These are phyloP conservation scores for Hygrocybe punicea DNA, from an alignment of 768 basidiomycete genomes.

Conservation along the genomic window DNA sequence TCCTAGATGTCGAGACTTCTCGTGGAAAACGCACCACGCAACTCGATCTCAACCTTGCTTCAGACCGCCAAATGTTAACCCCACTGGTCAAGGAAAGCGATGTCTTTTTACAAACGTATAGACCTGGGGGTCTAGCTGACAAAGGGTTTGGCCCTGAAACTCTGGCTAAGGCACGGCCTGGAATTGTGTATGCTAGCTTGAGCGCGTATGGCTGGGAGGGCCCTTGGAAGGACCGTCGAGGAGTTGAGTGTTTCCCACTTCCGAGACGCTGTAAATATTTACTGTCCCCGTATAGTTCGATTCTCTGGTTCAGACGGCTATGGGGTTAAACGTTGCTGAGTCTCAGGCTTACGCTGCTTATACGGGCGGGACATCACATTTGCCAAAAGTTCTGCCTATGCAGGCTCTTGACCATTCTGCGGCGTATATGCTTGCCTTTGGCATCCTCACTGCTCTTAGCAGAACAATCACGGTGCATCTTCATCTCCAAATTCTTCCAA, in stretches of 20 bases:
- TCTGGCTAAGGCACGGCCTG: conserved; percentile 38
- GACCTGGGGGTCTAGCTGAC: conserved; percentile 46
- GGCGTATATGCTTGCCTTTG: conserved; percentile 57
- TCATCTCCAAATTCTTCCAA: neutral
- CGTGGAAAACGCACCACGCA: conserved; percentile 62
- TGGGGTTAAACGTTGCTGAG: conserved; percentile 59
- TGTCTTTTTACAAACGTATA: conserved; percentile 61
- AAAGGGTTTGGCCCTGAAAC: conserved; percentile 49
- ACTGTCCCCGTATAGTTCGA: conserved; percentile 45
- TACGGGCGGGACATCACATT: conserved; percentile 1
- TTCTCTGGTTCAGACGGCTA: conserved; percentile 60
- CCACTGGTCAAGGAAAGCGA: conserved; percentile 43
- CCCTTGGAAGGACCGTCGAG: conserved; percentile 51
- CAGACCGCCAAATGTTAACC: conserved; percentile 34
- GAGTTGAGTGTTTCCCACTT: conserved; percentile 34
- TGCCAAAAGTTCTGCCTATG: conserved; percentile 46
- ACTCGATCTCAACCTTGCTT: conserved; percentile 38
- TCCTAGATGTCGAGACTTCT: conserved; percentile 55
- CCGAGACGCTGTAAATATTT: neutral
- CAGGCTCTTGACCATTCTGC: conserved; percentile 60
- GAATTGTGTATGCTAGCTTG: conserved; percentile 53
- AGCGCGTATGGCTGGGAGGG: conserved; percentile 58
- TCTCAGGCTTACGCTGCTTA: conserved; percentile 39
- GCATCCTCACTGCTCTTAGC: conserved; percentile 53
- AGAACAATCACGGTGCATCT: conserved; percentile 46